Conservation (phyloP, 2,329 filamentous ascomycete genomes). For the Pseudonectria foliicola region DNA sequence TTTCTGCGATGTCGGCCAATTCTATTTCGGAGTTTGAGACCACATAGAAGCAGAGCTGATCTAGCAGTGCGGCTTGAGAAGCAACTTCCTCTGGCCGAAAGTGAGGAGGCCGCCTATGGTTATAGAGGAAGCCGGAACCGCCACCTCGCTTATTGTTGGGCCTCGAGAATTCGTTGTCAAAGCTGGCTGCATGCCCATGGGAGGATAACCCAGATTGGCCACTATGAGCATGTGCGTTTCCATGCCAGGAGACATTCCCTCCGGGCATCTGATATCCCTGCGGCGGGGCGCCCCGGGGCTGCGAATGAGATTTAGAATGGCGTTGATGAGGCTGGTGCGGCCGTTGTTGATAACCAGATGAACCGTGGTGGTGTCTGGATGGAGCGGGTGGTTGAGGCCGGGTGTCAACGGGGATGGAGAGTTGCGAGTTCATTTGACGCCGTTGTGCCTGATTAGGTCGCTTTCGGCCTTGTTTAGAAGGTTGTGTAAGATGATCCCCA, state of each 20-base stretch:
- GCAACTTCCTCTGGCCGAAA: constrained; percentile 39
- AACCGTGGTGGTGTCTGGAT: constrained; percentile 23
- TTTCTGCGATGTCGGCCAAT: constrained; percentile 55
- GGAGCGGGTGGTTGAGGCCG: constrained; percentile 27
- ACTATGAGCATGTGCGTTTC: constrained; percentile 10
- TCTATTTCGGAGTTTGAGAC: constrained; percentile 57
- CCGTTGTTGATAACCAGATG: constrained; percentile 21
- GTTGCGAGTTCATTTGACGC: constrained; percentile 53
- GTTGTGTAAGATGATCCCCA: constrained; percentile 6
- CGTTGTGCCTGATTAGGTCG: constrained; percentile 57
- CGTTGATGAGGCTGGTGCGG: constrained; percentile 16
- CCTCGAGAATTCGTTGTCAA: constrained; percentile 1
- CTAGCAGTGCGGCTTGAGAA: constrained; percentile 42
- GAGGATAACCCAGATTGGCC: constrained; percentile 3
- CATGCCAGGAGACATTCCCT: constrained; percentile 14
- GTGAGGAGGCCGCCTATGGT: constrained; percentile 15
- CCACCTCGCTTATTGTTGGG: constrained; percentile 9
- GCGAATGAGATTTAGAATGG: constrained; percentile 15
- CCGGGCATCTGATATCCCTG: constrained; percentile 10
- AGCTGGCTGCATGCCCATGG: background rate
- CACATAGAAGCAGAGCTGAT: constrained; percentile 36
- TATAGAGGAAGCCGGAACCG: constrained; percentile 11
- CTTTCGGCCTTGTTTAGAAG: constrained; percentile 33
- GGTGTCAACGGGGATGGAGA: constrained; percentile 49
- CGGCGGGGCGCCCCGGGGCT: constrained; percentile 10